A percentile compares a stretch with the other conserved stretches of the same genome.
Conservation (phyloP, 306 rosid species). For the Rubus idaeus region DNA sequence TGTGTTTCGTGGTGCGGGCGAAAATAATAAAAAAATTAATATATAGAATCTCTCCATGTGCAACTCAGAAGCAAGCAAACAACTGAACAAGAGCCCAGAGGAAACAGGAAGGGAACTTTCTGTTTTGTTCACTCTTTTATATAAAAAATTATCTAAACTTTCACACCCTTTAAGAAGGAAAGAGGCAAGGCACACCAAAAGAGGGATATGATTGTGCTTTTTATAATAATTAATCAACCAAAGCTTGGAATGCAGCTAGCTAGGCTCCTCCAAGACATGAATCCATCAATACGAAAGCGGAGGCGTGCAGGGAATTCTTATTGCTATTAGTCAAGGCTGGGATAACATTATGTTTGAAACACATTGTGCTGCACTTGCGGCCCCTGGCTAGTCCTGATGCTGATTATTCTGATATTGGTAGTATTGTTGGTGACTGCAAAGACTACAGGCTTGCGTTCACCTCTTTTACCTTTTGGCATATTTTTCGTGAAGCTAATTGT, state of each 20-base stretch:
- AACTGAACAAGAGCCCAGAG: not conserved
- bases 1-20: too few relatives aligned
- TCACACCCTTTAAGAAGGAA: constrained; percentile 1
- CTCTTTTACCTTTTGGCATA: too few relatives aligned
- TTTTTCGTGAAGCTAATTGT: too few relatives aligned
- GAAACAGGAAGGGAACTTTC: constrained; percentile 1
- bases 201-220: constrained; percentile 14
- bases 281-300: constrained; percentile 1
- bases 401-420: too few relatives aligned
- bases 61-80: not conserved
- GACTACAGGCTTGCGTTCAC: too few relatives aligned
- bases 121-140: not conserved
- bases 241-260: not conserved
- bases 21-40: too few relatives aligned
- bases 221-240: not conserved
- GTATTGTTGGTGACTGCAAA: too few relatives aligned
- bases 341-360: too few relatives aligned
- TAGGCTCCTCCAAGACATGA: not conserved
- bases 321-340: too few relatives aligned
- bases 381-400: too few relatives aligned
- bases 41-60: constrained; percentile 2
- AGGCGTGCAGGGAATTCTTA: too few relatives aligned
- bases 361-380: too few relatives aligned
- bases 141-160: not conserved
- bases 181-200: constrained; percentile 14